Conservation (phyloP, 75 land plant species). For the Pseudotsuga menziesii region DNA sequence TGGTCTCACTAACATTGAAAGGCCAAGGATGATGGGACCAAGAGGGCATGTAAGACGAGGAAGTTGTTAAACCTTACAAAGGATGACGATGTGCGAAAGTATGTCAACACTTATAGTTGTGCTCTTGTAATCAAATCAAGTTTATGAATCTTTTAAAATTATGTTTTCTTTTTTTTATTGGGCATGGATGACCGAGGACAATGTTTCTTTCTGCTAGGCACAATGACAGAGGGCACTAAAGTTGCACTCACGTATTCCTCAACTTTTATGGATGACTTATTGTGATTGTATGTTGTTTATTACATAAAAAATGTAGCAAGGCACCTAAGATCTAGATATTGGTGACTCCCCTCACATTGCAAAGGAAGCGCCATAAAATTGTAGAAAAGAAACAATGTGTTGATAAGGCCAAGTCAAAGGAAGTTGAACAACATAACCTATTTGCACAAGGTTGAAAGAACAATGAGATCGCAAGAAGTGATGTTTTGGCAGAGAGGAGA, state of each 20-base stretch:
- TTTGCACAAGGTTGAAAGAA: constrained; percentile 81
- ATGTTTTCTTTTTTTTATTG: neutral
- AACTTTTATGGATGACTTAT: no score
- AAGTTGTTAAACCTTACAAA: constrained; percentile 77
- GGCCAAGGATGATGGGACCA: constrained; percentile 91
- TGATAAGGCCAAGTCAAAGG: constrained; percentile 83
- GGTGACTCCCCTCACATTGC: constrained; percentile 83
- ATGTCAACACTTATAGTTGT: constrained; percentile 79
- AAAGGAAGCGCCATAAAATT: constrained; percentile 75
- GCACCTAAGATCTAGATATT: constrained; percentile 94
- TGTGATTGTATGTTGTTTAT: neutral
- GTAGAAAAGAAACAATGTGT: constrained; percentile 81
- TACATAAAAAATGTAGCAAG: constrained; percentile 85
- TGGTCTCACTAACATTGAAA: constrained; percentile 75
- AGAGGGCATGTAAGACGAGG: constrained; percentile 83
- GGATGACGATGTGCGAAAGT: constrained; percentile 83
- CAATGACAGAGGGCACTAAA: no score
- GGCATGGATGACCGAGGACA: neutral
- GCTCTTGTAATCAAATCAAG: constrained; percentile 60
- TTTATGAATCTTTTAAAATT: neutral
- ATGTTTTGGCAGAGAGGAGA: constrained; percentile 56
- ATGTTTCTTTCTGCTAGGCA: no score
- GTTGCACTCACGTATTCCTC: neutral
- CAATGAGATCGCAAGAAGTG: constrained; percentile 73
- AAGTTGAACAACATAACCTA: constrained; percentile 86